A percentile compares a stretch with the other conserved stretches of the same genome.
Evolutionary conservation across 2,329 filamentous ascomycete species (phyloP).

Genomic region (Pseudocercospora fijiensis): DNA sequence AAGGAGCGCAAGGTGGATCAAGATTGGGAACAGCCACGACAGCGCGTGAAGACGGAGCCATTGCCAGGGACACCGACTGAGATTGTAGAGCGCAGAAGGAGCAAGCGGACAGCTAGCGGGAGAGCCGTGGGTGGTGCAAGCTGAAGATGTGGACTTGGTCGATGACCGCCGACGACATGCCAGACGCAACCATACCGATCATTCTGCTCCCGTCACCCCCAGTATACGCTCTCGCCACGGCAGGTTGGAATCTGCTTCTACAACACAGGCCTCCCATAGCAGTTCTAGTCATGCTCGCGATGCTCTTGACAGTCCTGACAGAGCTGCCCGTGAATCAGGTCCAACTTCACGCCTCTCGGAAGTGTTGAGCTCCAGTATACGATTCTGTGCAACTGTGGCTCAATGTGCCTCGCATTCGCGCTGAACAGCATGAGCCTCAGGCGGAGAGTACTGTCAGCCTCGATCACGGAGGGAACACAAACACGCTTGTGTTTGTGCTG

Average conservation of each 20-base stretch:
- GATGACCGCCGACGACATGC: background rate
- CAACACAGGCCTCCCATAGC: background rate
- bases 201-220: background rate
- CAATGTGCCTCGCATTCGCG: background rate
- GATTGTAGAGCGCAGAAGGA: constrained; percentile 9
- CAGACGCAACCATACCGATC: background rate
- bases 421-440: background rate
- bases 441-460: background rate
- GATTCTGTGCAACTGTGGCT: background rate
- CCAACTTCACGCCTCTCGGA: background rate
- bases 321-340: background rate
- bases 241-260: background rate
- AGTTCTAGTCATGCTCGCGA: background rate
- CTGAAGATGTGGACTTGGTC: background rate
- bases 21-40: constrained; percentile 7
- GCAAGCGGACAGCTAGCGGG: constrained; percentile 7
- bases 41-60: background rate
- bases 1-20: constrained; percentile 13
- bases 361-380: background rate
- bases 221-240: background rate
- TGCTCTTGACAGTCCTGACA: background rate
- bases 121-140: constrained; percentile 8
- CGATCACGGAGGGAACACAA: background rate
- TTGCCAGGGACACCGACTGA: background rate
- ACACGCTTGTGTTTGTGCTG: background rate